phyloP scores from a whole-genome alignment of 345 rosid species.

The Stellera chamaejasme region DNA sequence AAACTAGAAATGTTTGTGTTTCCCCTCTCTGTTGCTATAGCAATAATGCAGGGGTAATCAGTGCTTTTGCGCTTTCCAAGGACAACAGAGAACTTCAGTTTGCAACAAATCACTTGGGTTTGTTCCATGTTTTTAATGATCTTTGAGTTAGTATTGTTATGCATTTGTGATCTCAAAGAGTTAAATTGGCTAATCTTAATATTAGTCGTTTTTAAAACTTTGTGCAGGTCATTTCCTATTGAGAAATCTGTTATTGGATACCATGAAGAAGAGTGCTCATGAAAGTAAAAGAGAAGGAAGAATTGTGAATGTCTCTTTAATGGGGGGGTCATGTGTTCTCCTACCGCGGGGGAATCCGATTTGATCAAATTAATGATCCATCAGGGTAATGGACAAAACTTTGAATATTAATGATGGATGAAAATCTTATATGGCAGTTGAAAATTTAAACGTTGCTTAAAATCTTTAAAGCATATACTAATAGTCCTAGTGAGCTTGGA shows the following conservation, averaged over 20 bases:
- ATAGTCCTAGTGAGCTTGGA: not conserved
- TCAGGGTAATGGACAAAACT: conserved; percentile 32
- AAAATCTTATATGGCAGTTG: no score
- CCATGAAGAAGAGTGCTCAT: conserved; percentile 57
- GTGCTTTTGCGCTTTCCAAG: conserved; percentile 36
- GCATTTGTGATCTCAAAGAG: not conserved
- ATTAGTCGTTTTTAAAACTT: conserved; percentile 1
- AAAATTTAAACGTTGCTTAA: no score
- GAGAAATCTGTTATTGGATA: conserved; percentile 57
- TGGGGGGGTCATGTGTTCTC: conserved; percentile 46
- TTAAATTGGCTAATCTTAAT: no score
- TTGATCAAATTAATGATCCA: conserved; percentile 53
- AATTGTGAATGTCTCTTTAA: conserved; percentile 60
- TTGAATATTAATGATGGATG: not conserved
- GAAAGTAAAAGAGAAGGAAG: conserved; percentile 63
- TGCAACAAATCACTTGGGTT: conserved; percentile 53
- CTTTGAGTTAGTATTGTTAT: not conserved
- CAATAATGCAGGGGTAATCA: conserved; percentile 47
- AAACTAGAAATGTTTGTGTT: not conserved
- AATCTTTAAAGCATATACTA: no score
- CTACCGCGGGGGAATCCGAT: conserved; percentile 53
- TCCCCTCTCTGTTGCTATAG: conserved; percentile 15
- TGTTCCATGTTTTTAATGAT: not conserved
- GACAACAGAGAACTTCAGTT: conserved; percentile 44
- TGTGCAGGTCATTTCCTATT: conserved; percentile 71